Percentiles rank a stretch among this genome's conserved stretches.
These are phyloP conservation scores for Lachancea kluyveri DNA, from an alignment of 805 yeast species.

Conservation along the genomic window DNA sequence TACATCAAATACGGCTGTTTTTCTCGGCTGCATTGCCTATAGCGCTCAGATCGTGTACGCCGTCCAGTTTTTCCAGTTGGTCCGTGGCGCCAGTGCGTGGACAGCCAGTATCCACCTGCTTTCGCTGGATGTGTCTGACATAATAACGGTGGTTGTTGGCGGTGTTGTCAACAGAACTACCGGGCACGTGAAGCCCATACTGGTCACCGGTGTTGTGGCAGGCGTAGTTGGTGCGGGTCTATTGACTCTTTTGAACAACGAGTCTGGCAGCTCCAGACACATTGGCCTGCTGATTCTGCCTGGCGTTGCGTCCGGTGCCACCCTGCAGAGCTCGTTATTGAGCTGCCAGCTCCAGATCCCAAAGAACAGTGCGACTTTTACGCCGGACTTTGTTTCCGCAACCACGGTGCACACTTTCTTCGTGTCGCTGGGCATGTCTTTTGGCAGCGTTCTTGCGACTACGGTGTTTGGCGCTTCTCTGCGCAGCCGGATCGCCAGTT, in stretches of 20 bases:
- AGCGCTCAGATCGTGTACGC: conserved; percentile 18
- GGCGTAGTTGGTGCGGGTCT: conserved; percentile 34
- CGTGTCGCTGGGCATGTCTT: conserved; percentile 5
- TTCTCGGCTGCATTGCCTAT: conserved; percentile 14
- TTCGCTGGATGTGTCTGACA: conserved; percentile 16
- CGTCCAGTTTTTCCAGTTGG: conserved; percentile 24
- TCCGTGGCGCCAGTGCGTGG: conserved; percentile 19
- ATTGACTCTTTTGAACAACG: conserved; percentile 26
- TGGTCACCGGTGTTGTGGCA: conserved; percentile 25
- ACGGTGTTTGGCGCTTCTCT: conserved; percentile 12
- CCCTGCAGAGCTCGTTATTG: conserved; percentile 29
- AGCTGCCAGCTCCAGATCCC: conserved; percentile 26
- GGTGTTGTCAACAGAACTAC: conserved; percentile 32
- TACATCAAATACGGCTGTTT: conserved; percentile 13
- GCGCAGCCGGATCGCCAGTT: background rate
- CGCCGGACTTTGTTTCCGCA: conserved; percentile 17
- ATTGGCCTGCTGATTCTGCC: conserved; percentile 36
- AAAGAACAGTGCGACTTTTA: conserved; percentile 11
- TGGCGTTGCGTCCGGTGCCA: conserved; percentile 33
- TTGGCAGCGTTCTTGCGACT: conserved; percentile 13
- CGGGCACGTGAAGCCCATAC: conserved; percentile 32
- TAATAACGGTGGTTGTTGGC: conserved; percentile 14
- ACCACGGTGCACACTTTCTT: conserved; percentile 20
- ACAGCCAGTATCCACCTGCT: conserved; percentile 20
- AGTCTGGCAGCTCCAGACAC: conserved; percentile 22